Conservation (phyloP, 1,284 basidiomycete species). For the Boletus calvinii region DNA sequence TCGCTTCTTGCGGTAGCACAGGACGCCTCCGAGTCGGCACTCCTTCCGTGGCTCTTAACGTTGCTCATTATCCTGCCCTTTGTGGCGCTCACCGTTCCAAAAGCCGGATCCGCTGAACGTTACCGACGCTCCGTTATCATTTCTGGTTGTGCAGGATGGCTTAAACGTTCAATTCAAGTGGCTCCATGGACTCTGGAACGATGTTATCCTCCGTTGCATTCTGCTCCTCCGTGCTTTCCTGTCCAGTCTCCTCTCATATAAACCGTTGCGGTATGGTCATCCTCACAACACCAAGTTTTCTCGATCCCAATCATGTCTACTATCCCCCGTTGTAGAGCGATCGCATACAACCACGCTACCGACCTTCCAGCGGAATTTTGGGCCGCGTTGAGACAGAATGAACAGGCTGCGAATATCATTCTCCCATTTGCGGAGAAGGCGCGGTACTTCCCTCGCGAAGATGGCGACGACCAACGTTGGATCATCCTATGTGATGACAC, state of each 20-base stretch:
- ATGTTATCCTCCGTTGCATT: background rate
- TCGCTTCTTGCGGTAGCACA: slow-evolving; percentile 5
- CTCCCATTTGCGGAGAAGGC: slow-evolving; percentile 44
- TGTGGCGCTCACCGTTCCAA: background rate
- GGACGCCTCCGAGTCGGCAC: background rate
- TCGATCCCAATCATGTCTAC: slow-evolving; percentile 16
- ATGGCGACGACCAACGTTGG: slow-evolving; percentile 46
- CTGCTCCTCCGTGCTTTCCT: background rate
- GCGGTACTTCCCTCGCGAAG: slow-evolving; percentile 13
- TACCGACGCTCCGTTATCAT: slow-evolving; percentile 6
- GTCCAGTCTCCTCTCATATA: slow-evolving; percentile 11
- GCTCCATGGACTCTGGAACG: background rate
- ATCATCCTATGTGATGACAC: slow-evolving; percentile 41
- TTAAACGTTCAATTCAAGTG: slow-evolving; percentile 5
- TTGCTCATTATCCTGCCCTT: background rate
- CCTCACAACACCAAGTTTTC: slow-evolving; percentile 1
- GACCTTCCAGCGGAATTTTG: slow-evolving; percentile 39
- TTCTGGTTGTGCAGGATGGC: slow-evolving; percentile 19
- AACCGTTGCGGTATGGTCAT: slow-evolving; percentile 1
- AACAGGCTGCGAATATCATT: slow-evolving; percentile 52
- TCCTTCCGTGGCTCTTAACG: slow-evolving; percentile 15
- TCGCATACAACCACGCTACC: slow-evolving; percentile 11
- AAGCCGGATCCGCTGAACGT: background rate
- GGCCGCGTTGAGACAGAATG: slow-evolving; percentile 39
- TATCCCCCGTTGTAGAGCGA: background rate